Base-by-base conservation (phyloP, 164 flowering plant species). In the Sedum album region DNA sequence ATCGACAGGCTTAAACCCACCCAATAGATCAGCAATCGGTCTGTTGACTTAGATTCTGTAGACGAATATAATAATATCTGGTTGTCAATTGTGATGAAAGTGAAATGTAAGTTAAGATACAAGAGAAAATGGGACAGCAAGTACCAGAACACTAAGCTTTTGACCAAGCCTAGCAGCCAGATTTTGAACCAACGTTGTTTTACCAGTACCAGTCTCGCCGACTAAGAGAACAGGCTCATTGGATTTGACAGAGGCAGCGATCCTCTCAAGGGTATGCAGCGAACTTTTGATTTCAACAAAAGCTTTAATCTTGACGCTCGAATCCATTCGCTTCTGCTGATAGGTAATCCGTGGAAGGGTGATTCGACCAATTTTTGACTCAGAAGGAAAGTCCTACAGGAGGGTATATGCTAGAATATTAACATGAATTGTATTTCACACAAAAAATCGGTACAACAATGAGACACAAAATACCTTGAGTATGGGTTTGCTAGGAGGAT, bases 191-290 rank as follows among this genome's bases (percentile, higher is more conserved):
- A 95, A 86, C 0, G 99, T 95, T 44, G 99, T 95, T 76, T 95
- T 95, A 51, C 99, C 99, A 25, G 97, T 92, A 70, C 99, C 99
- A 73, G 99, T 95, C 80, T 95, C 99, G 78, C 99, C 99, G 77
- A 95, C 97, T 83, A 95, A 77, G 20, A 95, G 92, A 66, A 92
- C 90, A 64, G 99, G 90, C 81, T 95, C 99, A 76, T 92, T 95
- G 66, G 68, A 81, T 79, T 84, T 84, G 41, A 88, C 87, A 75
- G 97, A 89, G 73, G 88, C 78, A 70, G 99, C 94, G 72, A 95
- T 83, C 72, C 79, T 87, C 79, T 95, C 99, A 74, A 95, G 89
- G 42, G 82, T 64, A 74, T 81, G 83, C 33, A 88, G 66, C 33
- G 93, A 88, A 77, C 82, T 83, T 69, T 86, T 83, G 9, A 88